Conservation (phyloP, 2,329 filamentous ascomycete species). For the Verticillium albo-atrum region DNA sequence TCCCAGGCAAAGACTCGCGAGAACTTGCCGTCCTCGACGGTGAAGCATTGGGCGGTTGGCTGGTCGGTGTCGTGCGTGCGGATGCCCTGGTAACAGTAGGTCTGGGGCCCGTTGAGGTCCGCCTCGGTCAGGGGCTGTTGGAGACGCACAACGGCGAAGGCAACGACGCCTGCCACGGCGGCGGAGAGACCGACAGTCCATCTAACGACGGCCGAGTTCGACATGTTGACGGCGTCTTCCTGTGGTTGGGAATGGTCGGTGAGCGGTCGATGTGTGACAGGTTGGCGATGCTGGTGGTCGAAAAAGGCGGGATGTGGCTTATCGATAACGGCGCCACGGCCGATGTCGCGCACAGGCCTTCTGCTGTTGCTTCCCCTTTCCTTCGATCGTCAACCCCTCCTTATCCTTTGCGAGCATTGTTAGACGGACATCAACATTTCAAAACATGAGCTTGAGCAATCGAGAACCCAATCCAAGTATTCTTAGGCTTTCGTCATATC, state of each 20-base stretch:
- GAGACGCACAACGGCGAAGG: conserved; percentile 21
- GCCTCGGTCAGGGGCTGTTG: conserved; percentile 11
- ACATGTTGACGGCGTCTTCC: background rate
- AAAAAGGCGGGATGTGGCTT: background rate
- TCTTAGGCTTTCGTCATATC: too few species aligned
- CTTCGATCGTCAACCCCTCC: background rate
- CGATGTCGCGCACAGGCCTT: background rate
- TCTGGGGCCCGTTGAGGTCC: conserved; percentile 11
- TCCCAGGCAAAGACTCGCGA: conserved; percentile 37
- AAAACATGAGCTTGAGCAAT: too few species aligned
- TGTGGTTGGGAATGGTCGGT: background rate
- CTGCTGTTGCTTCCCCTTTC: background rate
- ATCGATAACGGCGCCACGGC: background rate
- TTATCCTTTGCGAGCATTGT: too few species aligned
- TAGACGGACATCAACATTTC: too few species aligned
- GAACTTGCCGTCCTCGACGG: conserved; percentile 47
- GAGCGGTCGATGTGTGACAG: background rate
- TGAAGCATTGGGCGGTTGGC: conserved; percentile 49
- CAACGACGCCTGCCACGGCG: conserved; percentile 18
- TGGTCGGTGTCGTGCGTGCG: conserved; percentile 29
- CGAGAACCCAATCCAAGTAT: too few species aligned
- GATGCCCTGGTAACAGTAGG: conserved; percentile 35
- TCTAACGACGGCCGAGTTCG: conserved; percentile 14
- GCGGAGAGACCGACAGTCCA: conserved; percentile 25
- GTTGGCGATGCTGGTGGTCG: background rate